These are phyloP conservation scores for Leucoagaricus sp. DNA, from an alignment of 1,284 basidiomycete genomes.

Conservation along the genomic window DNA sequence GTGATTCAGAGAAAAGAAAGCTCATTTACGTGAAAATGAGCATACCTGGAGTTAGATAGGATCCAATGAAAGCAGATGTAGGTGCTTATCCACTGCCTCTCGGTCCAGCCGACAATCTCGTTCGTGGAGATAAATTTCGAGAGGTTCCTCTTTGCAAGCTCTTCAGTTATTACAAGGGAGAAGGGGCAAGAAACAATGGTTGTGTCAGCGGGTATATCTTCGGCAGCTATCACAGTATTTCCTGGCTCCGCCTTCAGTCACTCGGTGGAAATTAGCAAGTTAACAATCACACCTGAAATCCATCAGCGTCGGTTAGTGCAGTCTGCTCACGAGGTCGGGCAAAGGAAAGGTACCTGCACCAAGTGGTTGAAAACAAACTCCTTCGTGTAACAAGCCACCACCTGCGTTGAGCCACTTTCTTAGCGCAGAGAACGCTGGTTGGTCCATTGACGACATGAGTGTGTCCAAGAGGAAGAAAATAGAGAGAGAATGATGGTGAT, in stretches of 20 bases:
- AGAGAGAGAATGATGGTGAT: background rate
- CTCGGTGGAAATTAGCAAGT: background rate
- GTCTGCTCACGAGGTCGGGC: background rate
- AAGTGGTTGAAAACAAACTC: constrained; percentile 25
- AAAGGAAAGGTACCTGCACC: background rate
- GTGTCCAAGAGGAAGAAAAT: background rate
- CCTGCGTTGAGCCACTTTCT: constrained; percentile 50
- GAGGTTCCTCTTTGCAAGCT: constrained; percentile 47
- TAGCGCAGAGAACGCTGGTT: constrained; percentile 27
- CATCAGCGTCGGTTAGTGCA: background rate
- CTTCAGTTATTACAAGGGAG: constrained; percentile 67
- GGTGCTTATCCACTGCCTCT: constrained; percentile 69
- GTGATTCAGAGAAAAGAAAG: too few species aligned
- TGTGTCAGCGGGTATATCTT: constrained; percentile 50
- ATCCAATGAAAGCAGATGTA: constrained; percentile 78
- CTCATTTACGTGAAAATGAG: too few species aligned
- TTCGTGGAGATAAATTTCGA: constrained; percentile 34
- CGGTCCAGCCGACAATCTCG: constrained; percentile 50
- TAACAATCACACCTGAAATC: background rate
- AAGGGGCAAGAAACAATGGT: constrained; percentile 78
- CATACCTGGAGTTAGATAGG: constrained; percentile 37
- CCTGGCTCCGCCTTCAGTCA: constrained; percentile 25
- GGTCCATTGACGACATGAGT: constrained; percentile 18
- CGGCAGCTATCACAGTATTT: constrained; percentile 51
- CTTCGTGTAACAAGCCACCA: constrained; percentile 51